Percentiles rank a stretch among this genome's conserved stretches.
Conservation (phyloP, 768 basidiomycete genomes). For the Suillus brevipes region DNA sequence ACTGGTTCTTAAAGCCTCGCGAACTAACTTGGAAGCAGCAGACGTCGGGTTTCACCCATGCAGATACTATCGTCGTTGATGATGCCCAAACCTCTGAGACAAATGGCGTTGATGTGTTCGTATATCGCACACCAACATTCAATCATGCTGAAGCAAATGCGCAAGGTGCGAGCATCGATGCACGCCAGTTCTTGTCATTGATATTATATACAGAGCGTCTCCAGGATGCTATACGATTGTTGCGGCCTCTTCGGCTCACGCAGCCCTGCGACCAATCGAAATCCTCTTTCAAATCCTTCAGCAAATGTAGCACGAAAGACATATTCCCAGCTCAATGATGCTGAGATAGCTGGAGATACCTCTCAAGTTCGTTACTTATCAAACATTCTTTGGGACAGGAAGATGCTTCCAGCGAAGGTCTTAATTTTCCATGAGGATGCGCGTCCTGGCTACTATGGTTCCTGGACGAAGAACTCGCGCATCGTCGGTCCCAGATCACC, state of each 20-base stretch:
- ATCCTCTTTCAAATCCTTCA: conserved; percentile 30
- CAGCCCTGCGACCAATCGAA: conserved; percentile 20
- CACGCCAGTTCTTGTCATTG: conserved; percentile 28
- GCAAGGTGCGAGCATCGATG: conserved; percentile 12
- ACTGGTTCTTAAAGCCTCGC: conserved; percentile 54
- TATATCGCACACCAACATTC: conserved; percentile 16
- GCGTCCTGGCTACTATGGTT: conserved; percentile 92
- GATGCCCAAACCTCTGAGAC: conserved; percentile 39
- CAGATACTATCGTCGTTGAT: conserved; percentile 63
- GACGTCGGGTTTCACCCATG: conserved; percentile 26
- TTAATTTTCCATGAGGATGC: conserved; percentile 82
- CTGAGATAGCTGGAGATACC: conserved; percentile 74
- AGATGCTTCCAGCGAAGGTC: conserved; percentile 70
- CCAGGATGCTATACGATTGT: conserved; percentile 21
- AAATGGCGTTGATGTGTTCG: conserved; percentile 9
- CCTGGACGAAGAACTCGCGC: conserved; percentile 84
- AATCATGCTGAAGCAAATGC: conserved; percentile 22
- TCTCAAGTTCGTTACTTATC: conserved; percentile 66
- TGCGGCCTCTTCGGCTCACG: conserved; percentile 32
- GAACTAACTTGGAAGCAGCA: conserved; percentile 26
- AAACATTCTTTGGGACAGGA: conserved; percentile 59
- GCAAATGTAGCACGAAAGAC: conserved; percentile 43
- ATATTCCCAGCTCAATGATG: conserved; percentile 71
- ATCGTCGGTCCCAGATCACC: conserved; percentile 83
- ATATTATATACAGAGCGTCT: conserved; percentile 13